Conservation (phyloP, 1,284 basidiomycete genomes). For the Puccinia brachypodii region DNA sequence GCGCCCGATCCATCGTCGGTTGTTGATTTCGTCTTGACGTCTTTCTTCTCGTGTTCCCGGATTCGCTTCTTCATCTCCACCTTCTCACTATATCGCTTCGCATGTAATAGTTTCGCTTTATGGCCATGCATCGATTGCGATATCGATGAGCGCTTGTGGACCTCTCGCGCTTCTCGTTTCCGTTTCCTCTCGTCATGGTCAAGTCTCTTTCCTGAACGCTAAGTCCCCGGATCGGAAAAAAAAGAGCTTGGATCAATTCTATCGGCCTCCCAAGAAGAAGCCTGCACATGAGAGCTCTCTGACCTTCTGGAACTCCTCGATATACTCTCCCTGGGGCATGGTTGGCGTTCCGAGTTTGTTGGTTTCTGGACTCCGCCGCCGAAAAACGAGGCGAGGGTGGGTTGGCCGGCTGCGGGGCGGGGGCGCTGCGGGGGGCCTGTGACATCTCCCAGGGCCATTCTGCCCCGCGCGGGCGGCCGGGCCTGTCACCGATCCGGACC, state of each 20-base stretch:
- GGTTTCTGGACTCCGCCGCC: no score
- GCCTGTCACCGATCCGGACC: not conserved
- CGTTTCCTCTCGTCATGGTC: slow-evolving; percentile 65
- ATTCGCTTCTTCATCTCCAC: slow-evolving; percentile 99
- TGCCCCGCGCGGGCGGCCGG: not conserved
- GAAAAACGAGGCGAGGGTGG: no score
- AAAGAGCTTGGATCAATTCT: not conserved
- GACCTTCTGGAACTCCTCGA: slow-evolving; percentile 49
- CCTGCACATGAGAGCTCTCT: no score
- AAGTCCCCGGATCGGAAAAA: not conserved
- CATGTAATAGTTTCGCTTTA: slow-evolving; percentile 96
- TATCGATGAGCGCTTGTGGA: slow-evolving; percentile 79
- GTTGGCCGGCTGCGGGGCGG: not conserved
- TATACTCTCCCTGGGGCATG: slow-evolving; percentile 49
- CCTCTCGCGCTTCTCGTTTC: slow-evolving; percentile 85
- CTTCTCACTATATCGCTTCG: slow-evolving; percentile 93
- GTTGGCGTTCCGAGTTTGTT: not conserved
- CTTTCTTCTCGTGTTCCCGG: slow-evolving; percentile 97
- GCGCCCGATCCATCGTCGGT: slow-evolving; percentile 80
- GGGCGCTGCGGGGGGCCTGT: not conserved
- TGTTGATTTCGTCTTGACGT: slow-evolving; percentile 89
- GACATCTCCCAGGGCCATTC: not conserved
- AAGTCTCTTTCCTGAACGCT: slow-evolving; percentile 62
- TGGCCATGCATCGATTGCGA: slow-evolving; percentile 95
- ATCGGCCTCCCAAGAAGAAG: no score